A percentile compares a stretch with the other conserved stretches of the same genome.
These are phyloP conservation scores for Quercus agrifolia DNA, from an alignment of 306 rosid species.

Conservation along the genomic window DNA sequence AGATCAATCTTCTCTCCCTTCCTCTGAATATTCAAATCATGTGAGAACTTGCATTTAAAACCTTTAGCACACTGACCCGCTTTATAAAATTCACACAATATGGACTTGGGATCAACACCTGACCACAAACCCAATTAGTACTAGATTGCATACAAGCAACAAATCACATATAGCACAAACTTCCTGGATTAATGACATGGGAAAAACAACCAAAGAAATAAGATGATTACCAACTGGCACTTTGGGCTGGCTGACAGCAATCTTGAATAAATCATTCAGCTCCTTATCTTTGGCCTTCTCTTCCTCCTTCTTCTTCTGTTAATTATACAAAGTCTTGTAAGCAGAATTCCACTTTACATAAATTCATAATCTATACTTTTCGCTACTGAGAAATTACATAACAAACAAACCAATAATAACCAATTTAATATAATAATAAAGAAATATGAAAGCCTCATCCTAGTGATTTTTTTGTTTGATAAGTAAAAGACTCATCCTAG, in stretches of 20 bases:
- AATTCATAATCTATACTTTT: too few species aligned
- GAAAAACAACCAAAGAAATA: background rate
- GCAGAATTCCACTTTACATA: too few species aligned
- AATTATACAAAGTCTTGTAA: background rate
- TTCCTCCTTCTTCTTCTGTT: constrained; percentile 95
- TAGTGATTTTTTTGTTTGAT: too few species aligned
- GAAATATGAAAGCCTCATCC: too few species aligned
- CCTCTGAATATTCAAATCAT: constrained; percentile 95
- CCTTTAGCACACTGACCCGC: constrained; percentile 93
- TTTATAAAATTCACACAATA: constrained; percentile 85
- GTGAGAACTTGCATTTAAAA: constrained; percentile 97
- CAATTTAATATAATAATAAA: too few species aligned
- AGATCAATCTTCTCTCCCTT: constrained; percentile 98
- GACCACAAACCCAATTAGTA: constrained; percentile 18
- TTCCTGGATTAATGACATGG: background rate
- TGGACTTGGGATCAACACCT: constrained; percentile 99
- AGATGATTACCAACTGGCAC: constrained; percentile 63
- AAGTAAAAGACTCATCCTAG: too few species aligned
- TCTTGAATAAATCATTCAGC: constrained; percentile 85
- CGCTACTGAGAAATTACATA: too few species aligned
- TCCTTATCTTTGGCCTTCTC: constrained; percentile 93
- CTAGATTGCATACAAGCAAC: background rate
- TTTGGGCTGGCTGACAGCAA: constrained; percentile 93
- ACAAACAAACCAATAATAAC: too few species aligned
- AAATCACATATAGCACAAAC: background rate